A percentile compares a stretch with the other conserved stretches of the same genome.
Conservation (phyloP, 495 filamentous ascomycete genomes). For the Penicillium goetzii region DNA sequence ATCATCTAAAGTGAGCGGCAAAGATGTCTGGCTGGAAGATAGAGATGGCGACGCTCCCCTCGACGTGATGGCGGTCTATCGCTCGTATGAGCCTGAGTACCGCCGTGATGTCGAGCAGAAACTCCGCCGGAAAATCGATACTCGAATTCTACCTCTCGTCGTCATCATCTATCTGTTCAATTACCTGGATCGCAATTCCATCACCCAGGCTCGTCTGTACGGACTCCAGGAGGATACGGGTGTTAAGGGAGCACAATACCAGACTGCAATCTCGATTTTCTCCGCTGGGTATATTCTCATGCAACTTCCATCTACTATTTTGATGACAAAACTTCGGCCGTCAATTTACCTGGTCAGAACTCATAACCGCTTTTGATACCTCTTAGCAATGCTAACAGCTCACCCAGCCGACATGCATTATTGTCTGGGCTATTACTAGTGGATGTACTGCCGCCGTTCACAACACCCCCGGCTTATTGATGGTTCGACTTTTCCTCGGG, state of each 20-base stretch:
- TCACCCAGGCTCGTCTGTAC: slow-evolving; percentile 51
- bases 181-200: slow-evolving; percentile 66
- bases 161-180: slow-evolving; percentile 74
- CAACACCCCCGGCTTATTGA: slow-evolving; percentile 49
- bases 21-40: slow-evolving; percentile 24
- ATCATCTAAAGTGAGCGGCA: slow-evolving; percentile 10
- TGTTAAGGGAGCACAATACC: slow-evolving; percentile 49
- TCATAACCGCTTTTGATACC: not conserved
- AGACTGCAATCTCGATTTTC: slow-evolving; percentile 62
- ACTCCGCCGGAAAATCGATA: slow-evolving; percentile 61
- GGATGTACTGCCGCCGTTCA: slow-evolving; percentile 56
- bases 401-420: slow-evolving; percentile 54
- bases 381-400: not conserved
- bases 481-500: slow-evolving; percentile 60
- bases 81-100: slow-evolving; percentile 24
- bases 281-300: slow-evolving; percentile 61
- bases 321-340: slow-evolving; percentile 52
- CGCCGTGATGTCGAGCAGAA: slow-evolving; percentile 14
- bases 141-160: slow-evolving; percentile 57
- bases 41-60: not conserved
- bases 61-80: slow-evolving; percentile 20
- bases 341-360: slow-evolving; percentile 58
- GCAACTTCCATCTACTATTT: slow-evolving; percentile 30
- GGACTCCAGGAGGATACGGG: slow-evolving; percentile 51
- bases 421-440: slow-evolving; percentile 66